phyloP scores from a whole-genome alignment of 2,329 filamentous ascomycete genomes.

The Myriosclerotinia scirpicola region DNA sequence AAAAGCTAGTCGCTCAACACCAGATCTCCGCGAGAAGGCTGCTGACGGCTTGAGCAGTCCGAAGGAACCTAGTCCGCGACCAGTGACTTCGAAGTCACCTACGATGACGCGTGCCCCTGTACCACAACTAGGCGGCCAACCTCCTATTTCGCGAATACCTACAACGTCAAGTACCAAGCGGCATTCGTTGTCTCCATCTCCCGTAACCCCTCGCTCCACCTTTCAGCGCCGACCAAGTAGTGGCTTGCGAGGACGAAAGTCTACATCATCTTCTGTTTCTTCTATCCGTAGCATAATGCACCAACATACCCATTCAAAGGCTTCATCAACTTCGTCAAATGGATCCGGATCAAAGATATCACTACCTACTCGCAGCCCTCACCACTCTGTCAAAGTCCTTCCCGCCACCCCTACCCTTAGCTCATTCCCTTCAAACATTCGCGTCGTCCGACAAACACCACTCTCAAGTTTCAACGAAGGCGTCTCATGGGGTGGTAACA shows the following conservation, averaged over 20 bases:
- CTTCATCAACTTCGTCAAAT: slow-evolving; percentile 85
- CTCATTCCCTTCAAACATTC: slow-evolving; percentile 81
- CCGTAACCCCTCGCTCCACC: slow-evolving; percentile 82
- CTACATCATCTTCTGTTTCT: slow-evolving; percentile 91
- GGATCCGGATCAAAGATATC: slow-evolving; percentile 70
- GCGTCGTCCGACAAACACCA: slow-evolving; percentile 67
- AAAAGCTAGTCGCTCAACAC: slow-evolving; percentile 49
- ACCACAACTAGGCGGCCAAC: slow-evolving; percentile 40
- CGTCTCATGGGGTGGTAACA: slow-evolving; percentile 50
- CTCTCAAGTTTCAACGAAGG: slow-evolving; percentile 58
- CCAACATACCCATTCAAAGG: slow-evolving; percentile 86
- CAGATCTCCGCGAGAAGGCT: slow-evolving; percentile 56
- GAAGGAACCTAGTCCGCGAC: slow-evolving; percentile 57
- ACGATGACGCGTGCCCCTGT: slow-evolving; percentile 41
- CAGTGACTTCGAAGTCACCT: slow-evolving; percentile 55
- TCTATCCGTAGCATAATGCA: slow-evolving; percentile 89
- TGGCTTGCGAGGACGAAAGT: slow-evolving; percentile 87
- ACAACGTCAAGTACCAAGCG: slow-evolving; percentile 59
- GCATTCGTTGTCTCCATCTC: slow-evolving; percentile 81
- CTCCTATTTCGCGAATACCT: slow-evolving; percentile 41
- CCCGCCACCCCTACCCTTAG: slow-evolving; percentile 78
- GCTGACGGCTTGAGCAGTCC: slow-evolving; percentile 44
- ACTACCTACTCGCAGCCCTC: slow-evolving; percentile 69
- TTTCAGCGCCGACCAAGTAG: slow-evolving; percentile 74
- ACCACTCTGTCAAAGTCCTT: slow-evolving; percentile 91